Percentiles rank a stretch among this genome's conserved stretches.
Evolutionary conservation across 2,329 filamentous ascomycete species (phyloP).

Genomic region (Stagonosporopsis chrysanthemi): DNA sequence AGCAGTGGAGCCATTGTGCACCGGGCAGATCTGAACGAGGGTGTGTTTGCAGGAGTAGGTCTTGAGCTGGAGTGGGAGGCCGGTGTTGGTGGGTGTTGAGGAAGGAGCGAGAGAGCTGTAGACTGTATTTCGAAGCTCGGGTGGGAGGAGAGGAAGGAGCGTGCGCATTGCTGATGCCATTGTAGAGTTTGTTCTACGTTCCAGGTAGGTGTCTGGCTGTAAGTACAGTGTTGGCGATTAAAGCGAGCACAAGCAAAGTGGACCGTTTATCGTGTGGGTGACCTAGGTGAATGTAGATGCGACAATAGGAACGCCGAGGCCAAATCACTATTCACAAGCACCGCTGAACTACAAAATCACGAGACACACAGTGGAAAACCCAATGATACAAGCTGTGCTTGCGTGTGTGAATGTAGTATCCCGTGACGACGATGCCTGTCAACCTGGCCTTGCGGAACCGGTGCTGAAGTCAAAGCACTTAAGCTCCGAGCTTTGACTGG

Average conservation of each 20-base stretch:
- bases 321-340: background rate
- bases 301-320: background rate
- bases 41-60: constrained; percentile 38
- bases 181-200: background rate
- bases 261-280: constrained; percentile 1
- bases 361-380: constrained; percentile 12
- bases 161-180: constrained; percentile 13
- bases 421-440: constrained; percentile 13
- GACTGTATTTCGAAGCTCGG: constrained; percentile 42
- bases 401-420: constrained; percentile 8
- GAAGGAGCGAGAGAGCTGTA: constrained; percentile 33
- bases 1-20: constrained; percentile 30
- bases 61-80: constrained; percentile 35
- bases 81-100: constrained; percentile 9
- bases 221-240: background rate
- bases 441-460: background rate
- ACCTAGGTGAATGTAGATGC: background rate
- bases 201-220: background rate
- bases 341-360: constrained; percentile 2
- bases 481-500: constrained; percentile 8
- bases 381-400: constrained; percentile 8
- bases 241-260: background rate
- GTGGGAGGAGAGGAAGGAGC: constrained; percentile 37
- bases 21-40: constrained; percentile 29
- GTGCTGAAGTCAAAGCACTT: constrained; percentile 1